A percentile compares a stretch with the other conserved stretches of the same genome.
Conservation (phyloP, 257 asterid species). For the Striga asiatica region DNA sequence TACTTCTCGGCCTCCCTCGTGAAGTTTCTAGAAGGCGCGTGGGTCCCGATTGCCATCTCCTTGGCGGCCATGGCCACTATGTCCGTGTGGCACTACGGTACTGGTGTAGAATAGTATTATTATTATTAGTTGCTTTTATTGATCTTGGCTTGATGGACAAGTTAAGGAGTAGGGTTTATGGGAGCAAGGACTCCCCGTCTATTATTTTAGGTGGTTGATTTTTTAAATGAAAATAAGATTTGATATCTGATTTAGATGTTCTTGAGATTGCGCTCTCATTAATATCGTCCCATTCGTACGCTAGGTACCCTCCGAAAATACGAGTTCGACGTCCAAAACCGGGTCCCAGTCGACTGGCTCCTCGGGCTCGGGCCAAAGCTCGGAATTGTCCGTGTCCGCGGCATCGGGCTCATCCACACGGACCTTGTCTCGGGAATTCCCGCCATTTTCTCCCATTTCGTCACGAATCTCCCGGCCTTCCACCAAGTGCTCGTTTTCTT, state of each 20-base stretch:
- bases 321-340: slow-evolving; percentile 78
- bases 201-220: too few species aligned
- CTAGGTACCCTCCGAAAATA: slow-evolving; percentile 66
- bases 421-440: slow-evolving; percentile 92
- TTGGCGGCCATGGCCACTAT: slow-evolving; percentile 60
- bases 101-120: too few species aligned
- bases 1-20: slow-evolving; percentile 75
- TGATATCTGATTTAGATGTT: too few species aligned
- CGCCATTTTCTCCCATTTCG: slow-evolving; percentile 83
- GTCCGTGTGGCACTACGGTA: slow-evolving; percentile 90
- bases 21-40: slow-evolving; percentile 70
- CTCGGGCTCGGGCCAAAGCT: slow-evolving; percentile 67
- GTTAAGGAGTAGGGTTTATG: too few species aligned
- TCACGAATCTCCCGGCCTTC: slow-evolving; percentile 88
- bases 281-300: too few species aligned
- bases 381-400: slow-evolving; percentile 79
- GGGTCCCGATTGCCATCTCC: slow-evolving; percentile 78
- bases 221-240: too few species aligned
- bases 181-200: too few species aligned
- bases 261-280: too few species aligned
- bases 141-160: too few species aligned
- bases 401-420: slow-evolving; percentile 86
- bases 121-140: too few species aligned
- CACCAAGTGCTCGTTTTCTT: slow-evolving; percentile 84
- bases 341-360: slow-evolving; percentile 88